Conservation (phyloP, 2,329 filamentous ascomycete species). For the Parastagonospora nodorum region DNA sequence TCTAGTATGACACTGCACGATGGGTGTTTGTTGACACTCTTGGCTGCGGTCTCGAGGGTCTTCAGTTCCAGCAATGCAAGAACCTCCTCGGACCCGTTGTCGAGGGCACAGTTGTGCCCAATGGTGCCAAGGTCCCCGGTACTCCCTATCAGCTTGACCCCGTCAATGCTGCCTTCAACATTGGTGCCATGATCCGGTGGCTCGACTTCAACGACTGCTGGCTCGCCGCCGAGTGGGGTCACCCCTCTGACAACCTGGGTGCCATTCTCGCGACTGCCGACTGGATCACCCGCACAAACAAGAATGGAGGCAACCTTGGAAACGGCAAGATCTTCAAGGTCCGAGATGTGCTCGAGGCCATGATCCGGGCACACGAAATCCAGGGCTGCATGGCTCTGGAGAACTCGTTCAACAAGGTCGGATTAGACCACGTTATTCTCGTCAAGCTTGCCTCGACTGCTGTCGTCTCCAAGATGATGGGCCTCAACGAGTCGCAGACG, state of each 20-base stretch:
- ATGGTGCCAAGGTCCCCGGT: slow-evolving; percentile 88
- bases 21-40: slow-evolving; percentile 97
- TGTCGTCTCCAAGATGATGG: slow-evolving; percentile 94
- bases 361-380: slow-evolving; percentile 99
- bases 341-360: slow-evolving; percentile 89
- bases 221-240: slow-evolving; percentile 98
- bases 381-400: slow-evolving; percentile 95
- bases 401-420: slow-evolving; percentile 99
- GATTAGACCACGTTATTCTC: slow-evolving; percentile 94
- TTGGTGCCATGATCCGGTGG: slow-evolving; percentile 98
- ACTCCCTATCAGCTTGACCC: slow-evolving; percentile 95
- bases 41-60: slow-evolving; percentile 92
- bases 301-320: slow-evolving; percentile 75
- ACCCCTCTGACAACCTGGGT: slow-evolving; percentile 96
- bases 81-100: slow-evolving; percentile 94
- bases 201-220: slow-evolving; percentile 99
- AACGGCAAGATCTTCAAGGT: slow-evolving; percentile 82
- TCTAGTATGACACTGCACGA: slow-evolving; percentile 89
- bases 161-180: slow-evolving; percentile 96
- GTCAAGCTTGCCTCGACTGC: slow-evolving; percentile 97
- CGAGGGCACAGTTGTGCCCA: slow-evolving; percentile 86
- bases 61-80: slow-evolving; percentile 93
- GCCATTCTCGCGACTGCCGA: slow-evolving; percentile 96
- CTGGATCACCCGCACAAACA: slow-evolving; percentile 95
- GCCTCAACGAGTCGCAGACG: slow-evolving; percentile 86